Evolutionary conservation across 176 grass and related monocot species (phyloP).

Genomic region (Oryza longistaminata): DNA sequence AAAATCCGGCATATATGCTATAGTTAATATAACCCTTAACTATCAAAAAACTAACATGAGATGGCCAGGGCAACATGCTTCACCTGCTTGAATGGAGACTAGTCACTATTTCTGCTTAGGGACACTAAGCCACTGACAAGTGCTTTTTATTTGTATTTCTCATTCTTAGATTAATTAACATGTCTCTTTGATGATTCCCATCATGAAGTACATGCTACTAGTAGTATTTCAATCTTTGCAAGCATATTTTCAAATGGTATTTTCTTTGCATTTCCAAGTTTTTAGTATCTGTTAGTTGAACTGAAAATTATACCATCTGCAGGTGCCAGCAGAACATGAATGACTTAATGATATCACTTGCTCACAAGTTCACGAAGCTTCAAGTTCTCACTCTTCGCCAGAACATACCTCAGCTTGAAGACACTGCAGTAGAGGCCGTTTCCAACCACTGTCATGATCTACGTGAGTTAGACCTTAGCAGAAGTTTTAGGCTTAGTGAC

Average conservation of each 20-base stretch:
- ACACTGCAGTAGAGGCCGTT: constrained; percentile 75
- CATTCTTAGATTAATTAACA: not conserved
- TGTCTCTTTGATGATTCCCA: not conserved
- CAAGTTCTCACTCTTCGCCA: constrained; percentile 74
- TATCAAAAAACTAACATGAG: not conserved
- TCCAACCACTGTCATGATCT: constrained; percentile 71
- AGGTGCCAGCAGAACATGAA: constrained; percentile 87
- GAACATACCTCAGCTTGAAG: constrained; percentile 77
- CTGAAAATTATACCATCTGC: constrained; percentile 16
- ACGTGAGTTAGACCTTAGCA: constrained; percentile 74
- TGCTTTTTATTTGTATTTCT: not conserved
- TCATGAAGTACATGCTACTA: not conserved
- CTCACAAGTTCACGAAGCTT: constrained; percentile 73
- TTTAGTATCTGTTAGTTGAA: not conserved
- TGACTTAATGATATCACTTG: constrained; percentile 59
- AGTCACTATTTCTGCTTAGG: not conserved
- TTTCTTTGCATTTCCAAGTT: not conserved
- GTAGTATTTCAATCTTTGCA: not conserved
- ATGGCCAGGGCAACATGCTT: not conserved
- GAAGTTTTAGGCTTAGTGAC: constrained; percentile 77
- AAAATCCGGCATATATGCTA: not conserved
- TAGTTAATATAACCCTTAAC: not conserved
- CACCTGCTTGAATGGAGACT: not conserved
- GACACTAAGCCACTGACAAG: not conserved
- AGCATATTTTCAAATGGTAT: not conserved